These are phyloP conservation scores for Bathelium albidoporum DNA, from an alignment of 495 filamentous ascomycete genomes.

Conservation along the genomic window DNA sequence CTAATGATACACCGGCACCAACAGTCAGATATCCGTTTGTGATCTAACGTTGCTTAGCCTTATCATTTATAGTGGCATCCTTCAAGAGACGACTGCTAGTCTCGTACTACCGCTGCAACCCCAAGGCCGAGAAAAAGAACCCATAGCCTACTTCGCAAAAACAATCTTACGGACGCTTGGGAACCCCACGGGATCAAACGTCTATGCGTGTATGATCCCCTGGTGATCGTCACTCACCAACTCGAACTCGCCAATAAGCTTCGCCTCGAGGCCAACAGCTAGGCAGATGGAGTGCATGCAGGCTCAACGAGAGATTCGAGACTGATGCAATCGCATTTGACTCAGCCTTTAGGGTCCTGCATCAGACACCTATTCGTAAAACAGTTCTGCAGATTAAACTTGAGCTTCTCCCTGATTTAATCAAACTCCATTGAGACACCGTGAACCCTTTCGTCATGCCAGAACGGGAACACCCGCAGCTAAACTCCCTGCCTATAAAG, in stretches of 20 bases:
- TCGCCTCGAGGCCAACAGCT: not conserved
- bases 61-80: not conserved
- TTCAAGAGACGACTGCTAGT: not conserved
- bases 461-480: slow-evolving; percentile 3
- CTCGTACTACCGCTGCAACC: not conserved
- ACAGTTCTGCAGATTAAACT: not conserved
- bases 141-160: not conserved
- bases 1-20: too few species aligned
- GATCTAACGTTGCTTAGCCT: not conserved
- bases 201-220: not conserved
- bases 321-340: not conserved
- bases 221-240: not conserved
- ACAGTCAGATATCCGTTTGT: not conserved
- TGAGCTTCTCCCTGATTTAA: not conserved
- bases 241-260: not conserved
- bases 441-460: not conserved
- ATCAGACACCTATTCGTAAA: not conserved
- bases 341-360: not conserved
- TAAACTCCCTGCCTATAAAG: not conserved
- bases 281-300: not conserved
- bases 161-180: not conserved
- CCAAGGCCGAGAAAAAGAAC: not conserved
- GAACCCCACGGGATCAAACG: not conserved
- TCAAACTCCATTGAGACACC: not conserved
- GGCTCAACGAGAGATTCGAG: not conserved